Percentiles rank a stretch among this genome's conserved stretches.
Conservation (phyloP, 495 filamentous ascomycete genomes). For the Neurospora sp. region DNA sequence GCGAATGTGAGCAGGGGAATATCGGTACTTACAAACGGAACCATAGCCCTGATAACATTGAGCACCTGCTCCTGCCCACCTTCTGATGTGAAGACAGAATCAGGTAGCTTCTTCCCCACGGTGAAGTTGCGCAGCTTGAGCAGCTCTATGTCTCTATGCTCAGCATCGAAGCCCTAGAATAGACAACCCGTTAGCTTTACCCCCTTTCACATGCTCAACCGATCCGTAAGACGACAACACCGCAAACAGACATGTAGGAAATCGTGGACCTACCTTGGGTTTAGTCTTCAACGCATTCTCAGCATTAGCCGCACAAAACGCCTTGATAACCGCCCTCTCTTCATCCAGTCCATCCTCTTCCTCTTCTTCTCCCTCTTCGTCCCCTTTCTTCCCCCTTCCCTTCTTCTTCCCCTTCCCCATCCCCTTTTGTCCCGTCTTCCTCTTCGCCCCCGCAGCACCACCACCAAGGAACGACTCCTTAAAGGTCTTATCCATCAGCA, state of each 20-base stretch:
- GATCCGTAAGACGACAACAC: not conserved
- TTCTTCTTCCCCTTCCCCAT: not conserved
- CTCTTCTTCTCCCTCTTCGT: not conserved
- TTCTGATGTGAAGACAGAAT: conserved; percentile 41
- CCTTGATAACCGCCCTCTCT: conserved; percentile 36
- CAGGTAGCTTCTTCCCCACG: conserved; percentile 50
- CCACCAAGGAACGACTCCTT: conserved; percentile 53
- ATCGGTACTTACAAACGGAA: conserved; percentile 46
- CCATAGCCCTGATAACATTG: conserved; percentile 45
- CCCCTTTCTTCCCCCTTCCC: not conserved
- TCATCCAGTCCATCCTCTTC: not conserved
- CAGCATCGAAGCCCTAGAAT: conserved; percentile 56
- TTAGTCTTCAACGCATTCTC: conserved; percentile 72
- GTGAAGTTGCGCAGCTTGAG: conserved; percentile 56
- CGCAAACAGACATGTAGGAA: not conserved
- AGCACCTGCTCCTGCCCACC: conserved; percentile 23
- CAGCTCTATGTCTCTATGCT: conserved; percentile 36
- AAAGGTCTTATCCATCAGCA: conserved; percentile 49
- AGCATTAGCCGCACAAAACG: conserved; percentile 56
- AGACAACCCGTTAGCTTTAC: not conserved
- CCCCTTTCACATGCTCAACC: not conserved
- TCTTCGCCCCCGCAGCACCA: conserved; percentile 31
- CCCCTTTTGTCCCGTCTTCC: conserved; percentile 15
- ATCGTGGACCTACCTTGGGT: conserved; percentile 55
- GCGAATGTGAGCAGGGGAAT: conserved; percentile 7